Evolutionary conservation across 106 monocot species (phyloP).

Genomic region (Allium cepa): DNA sequence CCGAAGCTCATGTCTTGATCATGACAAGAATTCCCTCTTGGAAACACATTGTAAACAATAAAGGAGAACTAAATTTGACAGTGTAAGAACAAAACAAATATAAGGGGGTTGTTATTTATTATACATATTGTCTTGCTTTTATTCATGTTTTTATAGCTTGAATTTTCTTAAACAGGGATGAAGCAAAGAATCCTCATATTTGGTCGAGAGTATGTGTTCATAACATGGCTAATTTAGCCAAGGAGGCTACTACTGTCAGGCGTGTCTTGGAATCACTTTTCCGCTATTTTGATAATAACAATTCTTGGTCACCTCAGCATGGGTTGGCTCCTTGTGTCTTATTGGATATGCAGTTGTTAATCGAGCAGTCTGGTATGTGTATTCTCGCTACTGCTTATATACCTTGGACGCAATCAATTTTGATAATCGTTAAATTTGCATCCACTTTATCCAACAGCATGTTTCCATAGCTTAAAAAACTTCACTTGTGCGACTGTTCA

Average conservation of each 20-base stretch:
- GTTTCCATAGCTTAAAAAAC: too few relatives aligned
- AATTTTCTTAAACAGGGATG: conserved; percentile 27
- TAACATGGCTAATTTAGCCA: conserved; percentile 55
- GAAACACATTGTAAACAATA: conserved; percentile 50
- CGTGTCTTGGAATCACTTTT: conserved; percentile 47
- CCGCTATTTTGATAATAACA: conserved; percentile 47
- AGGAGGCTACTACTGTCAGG: conserved; percentile 57
- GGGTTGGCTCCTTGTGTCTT: conserved; percentile 42
- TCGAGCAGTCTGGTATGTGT: conserved; percentile 43
- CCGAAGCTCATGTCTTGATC: conserved; percentile 28
- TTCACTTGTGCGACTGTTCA: too few relatives aligned
- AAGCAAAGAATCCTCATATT: conserved; percentile 32
- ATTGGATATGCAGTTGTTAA: conserved; percentile 31
- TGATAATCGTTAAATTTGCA: too few relatives aligned
- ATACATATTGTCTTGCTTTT: background rate
- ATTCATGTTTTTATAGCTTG: background rate
- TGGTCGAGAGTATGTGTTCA: conserved; percentile 61
- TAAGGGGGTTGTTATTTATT: background rate
- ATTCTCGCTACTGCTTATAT: too few relatives aligned
- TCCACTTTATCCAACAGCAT: too few relatives aligned
- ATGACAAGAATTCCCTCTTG: conserved; percentile 44
- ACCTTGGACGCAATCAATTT: too few relatives aligned
- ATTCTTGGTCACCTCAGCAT: conserved; percentile 38
- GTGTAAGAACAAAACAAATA: conserved; percentile 14
- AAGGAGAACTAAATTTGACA: conserved; percentile 36